Evolutionary conservation across 495 filamentous ascomycete genomes (phyloP).

Genomic region (Clohesyomyces aquaticus): DNA sequence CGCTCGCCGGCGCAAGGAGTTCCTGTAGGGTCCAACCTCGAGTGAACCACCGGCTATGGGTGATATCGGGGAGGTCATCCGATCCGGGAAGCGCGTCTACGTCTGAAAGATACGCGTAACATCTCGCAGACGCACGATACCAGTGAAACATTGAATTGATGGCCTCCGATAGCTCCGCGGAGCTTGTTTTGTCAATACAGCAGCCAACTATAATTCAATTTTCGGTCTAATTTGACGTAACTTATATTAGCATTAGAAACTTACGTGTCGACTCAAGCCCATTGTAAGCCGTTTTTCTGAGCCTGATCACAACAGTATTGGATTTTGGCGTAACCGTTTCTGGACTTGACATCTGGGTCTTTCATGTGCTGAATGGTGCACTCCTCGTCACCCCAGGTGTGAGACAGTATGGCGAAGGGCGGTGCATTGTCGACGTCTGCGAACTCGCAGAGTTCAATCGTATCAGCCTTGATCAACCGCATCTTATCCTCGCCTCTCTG

Average conservation of each 20-base stretch:
- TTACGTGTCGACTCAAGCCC: constrained; percentile 28
- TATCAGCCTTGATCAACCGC: too few relatives aligned
- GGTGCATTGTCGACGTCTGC: not conserved
- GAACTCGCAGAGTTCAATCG: too few relatives aligned
- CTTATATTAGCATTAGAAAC: too few relatives aligned
- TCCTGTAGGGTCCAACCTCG: too few relatives aligned
- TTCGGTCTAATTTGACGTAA: too few relatives aligned
- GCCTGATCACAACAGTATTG: constrained; percentile 10
- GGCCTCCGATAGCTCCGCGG: constrained; percentile 24
- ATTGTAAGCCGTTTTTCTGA: constrained; percentile 2
- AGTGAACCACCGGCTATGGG: too few relatives aligned
- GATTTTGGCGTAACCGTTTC: constrained; percentile 12
- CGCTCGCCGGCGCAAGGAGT: constrained; percentile 5
- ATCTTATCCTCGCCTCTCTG: too few relatives aligned
- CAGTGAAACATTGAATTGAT: constrained; percentile 23
- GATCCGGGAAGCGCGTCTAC: not conserved
- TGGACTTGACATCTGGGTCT: not conserved
- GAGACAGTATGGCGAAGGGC: constrained; percentile 11
- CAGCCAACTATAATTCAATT: too few relatives aligned
- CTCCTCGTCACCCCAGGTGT: constrained; percentile 21
- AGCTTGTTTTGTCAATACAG: constrained; percentile 36
- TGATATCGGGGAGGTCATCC: not conserved
- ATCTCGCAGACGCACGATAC: constrained; percentile 7
- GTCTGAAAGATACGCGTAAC: constrained; percentile 19
- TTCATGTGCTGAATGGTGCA: constrained; percentile 5